phyloP scores from a whole-genome alignment of 352 stramenopile genomes.

The Globisporangium polare region DNA sequence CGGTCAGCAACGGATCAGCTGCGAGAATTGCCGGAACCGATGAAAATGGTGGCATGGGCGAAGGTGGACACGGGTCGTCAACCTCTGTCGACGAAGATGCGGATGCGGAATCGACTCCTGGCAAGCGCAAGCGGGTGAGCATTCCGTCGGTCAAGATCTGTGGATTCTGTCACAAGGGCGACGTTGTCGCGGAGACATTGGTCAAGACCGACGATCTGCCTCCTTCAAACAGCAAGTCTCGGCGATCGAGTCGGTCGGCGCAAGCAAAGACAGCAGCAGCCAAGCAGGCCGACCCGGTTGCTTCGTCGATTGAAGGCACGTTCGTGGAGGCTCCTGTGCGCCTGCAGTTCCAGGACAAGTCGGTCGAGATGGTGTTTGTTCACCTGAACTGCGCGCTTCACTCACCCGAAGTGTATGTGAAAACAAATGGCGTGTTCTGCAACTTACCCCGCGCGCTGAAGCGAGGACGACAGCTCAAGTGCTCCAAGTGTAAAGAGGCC shows the following conservation, averaged over 20 bases:
- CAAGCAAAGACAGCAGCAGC: constrained; percentile 14
- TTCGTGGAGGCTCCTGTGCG: constrained; percentile 77
- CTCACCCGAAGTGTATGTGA: constrained; percentile 79
- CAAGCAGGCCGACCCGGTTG: constrained; percentile 14
- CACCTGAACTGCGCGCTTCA: constrained; percentile 84
- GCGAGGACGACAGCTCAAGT: constrained; percentile 72
- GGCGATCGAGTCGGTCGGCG: constrained; percentile 10
- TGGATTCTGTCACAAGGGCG: constrained; percentile 55
- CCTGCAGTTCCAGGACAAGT: constrained; percentile 64
- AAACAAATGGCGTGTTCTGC: constrained; percentile 76
- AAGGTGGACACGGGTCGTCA: constrained; percentile 1
- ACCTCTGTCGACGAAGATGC: constrained; percentile 29
- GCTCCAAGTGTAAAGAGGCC: constrained; percentile 55
- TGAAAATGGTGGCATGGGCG: constrained; percentile 20
- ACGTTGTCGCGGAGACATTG: constrained; percentile 22
- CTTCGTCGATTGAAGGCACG: constrained; percentile 45
- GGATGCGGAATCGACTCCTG: constrained; percentile 1
- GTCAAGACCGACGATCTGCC: constrained; percentile 2
- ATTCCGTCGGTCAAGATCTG: constrained; percentile 37
- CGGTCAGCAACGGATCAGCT: background rate
- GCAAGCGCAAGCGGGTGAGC: constrained; percentile 16
- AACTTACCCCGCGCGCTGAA: constrained; percentile 76
- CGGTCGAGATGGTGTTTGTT: constrained; percentile 60
- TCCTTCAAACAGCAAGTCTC: constrained; percentile 12
- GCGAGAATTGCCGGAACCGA: constrained; percentile 6